Conservation (phyloP, 2,329 filamentous ascomycete species). For the Graphilbum sp. region DNA sequence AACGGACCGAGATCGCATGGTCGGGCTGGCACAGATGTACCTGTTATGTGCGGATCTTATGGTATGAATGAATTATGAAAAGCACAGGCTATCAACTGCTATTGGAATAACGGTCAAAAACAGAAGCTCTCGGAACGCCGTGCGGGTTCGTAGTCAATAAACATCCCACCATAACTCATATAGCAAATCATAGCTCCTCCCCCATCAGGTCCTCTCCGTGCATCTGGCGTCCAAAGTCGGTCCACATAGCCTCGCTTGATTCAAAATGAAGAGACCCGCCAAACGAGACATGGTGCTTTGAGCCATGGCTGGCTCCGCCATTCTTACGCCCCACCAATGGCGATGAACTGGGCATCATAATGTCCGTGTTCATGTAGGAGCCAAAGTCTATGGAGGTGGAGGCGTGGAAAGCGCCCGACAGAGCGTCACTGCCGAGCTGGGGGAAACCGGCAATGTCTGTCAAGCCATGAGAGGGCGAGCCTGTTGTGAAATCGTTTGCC, state of each 20-base stretch:
- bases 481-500: slow-evolving; percentile 26
- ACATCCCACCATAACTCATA: too few relatives aligned
- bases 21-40: too few relatives aligned
- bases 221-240: slow-evolving; percentile 7
- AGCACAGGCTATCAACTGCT: too few relatives aligned
- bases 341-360: slow-evolving; percentile 31
- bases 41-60: too few relatives aligned
- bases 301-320: slow-evolving; percentile 2
- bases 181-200: not conserved
- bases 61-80: too few relatives aligned
- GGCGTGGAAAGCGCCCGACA: slow-evolving; percentile 14
- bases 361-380: slow-evolving; percentile 29
- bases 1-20: too few relatives aligned
- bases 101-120: too few relatives aligned
- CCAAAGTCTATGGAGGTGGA: slow-evolving; percentile 27
- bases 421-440: slow-evolving; percentile 21
- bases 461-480: slow-evolving; percentile 19
- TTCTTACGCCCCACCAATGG: slow-evolving; percentile 16
- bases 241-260: slow-evolving; percentile 11
- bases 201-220: slow-evolving; percentile 1
- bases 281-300: slow-evolving; percentile 9
- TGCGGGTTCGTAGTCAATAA: too few relatives aligned
- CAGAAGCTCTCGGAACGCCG: too few relatives aligned
- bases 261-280: slow-evolving; percentile 10
- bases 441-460: slow-evolving; percentile 25